A percentile compares a stretch with the other conserved stretches of the same genome.
phyloP scores from a whole-genome alignment of 192 early-diverging fungal species.

The Gonapodya sp. region DNA sequence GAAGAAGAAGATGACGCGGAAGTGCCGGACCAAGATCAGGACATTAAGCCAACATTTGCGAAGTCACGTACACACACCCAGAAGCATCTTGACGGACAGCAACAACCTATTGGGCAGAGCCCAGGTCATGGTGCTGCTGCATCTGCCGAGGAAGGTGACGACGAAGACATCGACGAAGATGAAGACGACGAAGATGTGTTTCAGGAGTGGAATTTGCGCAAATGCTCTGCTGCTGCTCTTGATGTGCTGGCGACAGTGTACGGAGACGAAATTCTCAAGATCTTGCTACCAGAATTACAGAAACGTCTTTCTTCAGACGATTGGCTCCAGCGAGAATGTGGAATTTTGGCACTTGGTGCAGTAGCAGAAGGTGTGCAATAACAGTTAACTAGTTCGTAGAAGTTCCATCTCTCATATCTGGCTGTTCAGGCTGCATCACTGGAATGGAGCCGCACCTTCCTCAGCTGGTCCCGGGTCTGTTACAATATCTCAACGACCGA shows the following conservation, averaged over 20 bases:
- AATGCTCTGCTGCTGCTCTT: conserved; percentile 93
- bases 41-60: conserved; percentile 91
- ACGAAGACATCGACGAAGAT: conserved; percentile 73
- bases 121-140: conserved; percentile 21
- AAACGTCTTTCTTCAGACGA: conserved; percentile 69
- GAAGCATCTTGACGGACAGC: conserved; percentile 33
- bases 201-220: conserved; percentile 94
- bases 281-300: conserved; percentile 78
- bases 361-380: conserved; percentile 72
- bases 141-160: conserved; percentile 62
- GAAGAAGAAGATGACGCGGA: conserved; percentile 73
- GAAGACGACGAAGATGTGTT: conserved; percentile 80
- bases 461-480: conserved; percentile 75
- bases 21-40: conserved; percentile 79
- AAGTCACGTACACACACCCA: conserved; percentile 68
- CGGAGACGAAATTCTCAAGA: conserved; percentile 69
- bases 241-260: conserved; percentile 89
- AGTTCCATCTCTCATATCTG: conserved; percentile 16
- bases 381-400: neutral
- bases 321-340: conserved; percentile 89
- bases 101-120: conserved; percentile 11
- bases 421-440: conserved; percentile 56
- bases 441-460: conserved; percentile 87
- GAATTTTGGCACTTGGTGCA: conserved; percentile 94
- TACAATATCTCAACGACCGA: conserved; percentile 66